Conservation (phyloP, 352 stramenopile species). For the Pythium rhizo-oryzae region DNA sequence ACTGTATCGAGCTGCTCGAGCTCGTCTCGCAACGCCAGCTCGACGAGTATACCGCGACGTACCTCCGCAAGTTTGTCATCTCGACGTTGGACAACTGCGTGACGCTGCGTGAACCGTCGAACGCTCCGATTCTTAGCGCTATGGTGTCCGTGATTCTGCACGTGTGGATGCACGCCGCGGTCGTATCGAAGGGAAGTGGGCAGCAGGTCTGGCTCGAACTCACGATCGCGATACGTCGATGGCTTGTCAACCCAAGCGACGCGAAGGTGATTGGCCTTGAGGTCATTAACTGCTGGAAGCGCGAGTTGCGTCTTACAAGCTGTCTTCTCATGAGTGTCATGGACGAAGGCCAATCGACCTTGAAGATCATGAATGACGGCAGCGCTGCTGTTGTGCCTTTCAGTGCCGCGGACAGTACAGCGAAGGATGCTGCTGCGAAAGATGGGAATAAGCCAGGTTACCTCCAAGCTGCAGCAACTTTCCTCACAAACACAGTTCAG, state of each 20-base stretch:
- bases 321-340: slow-evolving; percentile 83
- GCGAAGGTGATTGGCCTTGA: slow-evolving; percentile 60
- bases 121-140: slow-evolving; percentile 61
- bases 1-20: slow-evolving; percentile 87
- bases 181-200: slow-evolving; percentile 53
- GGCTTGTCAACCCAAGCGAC: slow-evolving; percentile 69
- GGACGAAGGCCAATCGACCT: slow-evolving; percentile 68
- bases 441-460: slow-evolving; percentile 66
- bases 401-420: slow-evolving; percentile 27
- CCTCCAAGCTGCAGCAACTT: slow-evolving; percentile 68
- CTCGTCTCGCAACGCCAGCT: slow-evolving; percentile 79
- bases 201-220: slow-evolving; percentile 84
- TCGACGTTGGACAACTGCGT: slow-evolving; percentile 83
- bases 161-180: slow-evolving; percentile 84
- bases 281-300: slow-evolving; percentile 86
- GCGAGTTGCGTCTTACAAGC: slow-evolving; percentile 78
- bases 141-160: slow-evolving; percentile 86
- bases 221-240: slow-evolving; percentile 76
- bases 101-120: slow-evolving; percentile 67
- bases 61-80: slow-evolving; percentile 86
- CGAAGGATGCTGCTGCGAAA: slow-evolving; percentile 28
- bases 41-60: slow-evolving; percentile 86
- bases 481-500: slow-evolving; percentile 64
- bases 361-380: slow-evolving; percentile 67
- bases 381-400: slow-evolving; percentile 53